phyloP scores from a whole-genome alignment of 768 basidiomycete genomes.

The Infundibulicybe gibba region DNA sequence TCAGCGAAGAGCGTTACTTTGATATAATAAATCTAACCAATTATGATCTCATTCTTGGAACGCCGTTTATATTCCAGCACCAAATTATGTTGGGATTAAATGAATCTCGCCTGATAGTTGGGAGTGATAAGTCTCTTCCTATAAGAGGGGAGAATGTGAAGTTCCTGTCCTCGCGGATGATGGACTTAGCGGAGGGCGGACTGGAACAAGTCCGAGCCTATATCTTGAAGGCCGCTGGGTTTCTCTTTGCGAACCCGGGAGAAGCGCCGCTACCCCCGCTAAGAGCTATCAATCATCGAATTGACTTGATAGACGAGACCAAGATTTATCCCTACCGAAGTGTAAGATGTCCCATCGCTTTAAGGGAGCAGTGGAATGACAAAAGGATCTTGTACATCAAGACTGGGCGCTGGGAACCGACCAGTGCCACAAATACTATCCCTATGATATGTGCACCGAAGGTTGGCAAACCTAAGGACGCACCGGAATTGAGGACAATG shows the following conservation, averaged over 20 bases:
- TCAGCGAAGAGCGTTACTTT: not conserved
- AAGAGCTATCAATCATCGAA: slow-evolving; percentile 27
- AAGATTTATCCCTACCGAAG: slow-evolving; percentile 15
- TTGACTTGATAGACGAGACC: slow-evolving; percentile 25
- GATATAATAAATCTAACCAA: not conserved
- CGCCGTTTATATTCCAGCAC: too few relatives aligned
- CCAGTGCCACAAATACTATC: too few relatives aligned
- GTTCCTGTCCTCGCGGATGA: not conserved
- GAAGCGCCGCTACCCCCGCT: slow-evolving; percentile 20
- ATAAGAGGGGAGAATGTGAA: not conserved
- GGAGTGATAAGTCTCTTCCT: not conserved
- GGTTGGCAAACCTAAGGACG: too few relatives aligned
- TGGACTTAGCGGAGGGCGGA: too few relatives aligned
- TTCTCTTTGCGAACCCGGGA: too few relatives aligned
- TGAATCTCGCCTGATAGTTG: too few relatives aligned
- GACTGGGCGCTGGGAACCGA: slow-evolving; percentile 8
- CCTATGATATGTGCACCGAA: too few relatives aligned
- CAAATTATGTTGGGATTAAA: too few relatives aligned
- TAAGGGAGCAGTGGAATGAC: slow-evolving; percentile 8
- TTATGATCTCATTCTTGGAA: too few relatives aligned
- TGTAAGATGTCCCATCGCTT: too few relatives aligned
- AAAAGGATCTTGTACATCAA: slow-evolving; percentile 7
- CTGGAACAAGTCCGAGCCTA: not conserved
- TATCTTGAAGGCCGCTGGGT: slow-evolving; percentile 4
- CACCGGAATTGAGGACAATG: too few relatives aligned